A percentile compares a stretch with the other conserved stretches of the same genome.
These are phyloP conservation scores for Aspergillus cristatus DNA, from an alignment of 495 filamentous ascomycete genomes.

Conservation along the genomic window DNA sequence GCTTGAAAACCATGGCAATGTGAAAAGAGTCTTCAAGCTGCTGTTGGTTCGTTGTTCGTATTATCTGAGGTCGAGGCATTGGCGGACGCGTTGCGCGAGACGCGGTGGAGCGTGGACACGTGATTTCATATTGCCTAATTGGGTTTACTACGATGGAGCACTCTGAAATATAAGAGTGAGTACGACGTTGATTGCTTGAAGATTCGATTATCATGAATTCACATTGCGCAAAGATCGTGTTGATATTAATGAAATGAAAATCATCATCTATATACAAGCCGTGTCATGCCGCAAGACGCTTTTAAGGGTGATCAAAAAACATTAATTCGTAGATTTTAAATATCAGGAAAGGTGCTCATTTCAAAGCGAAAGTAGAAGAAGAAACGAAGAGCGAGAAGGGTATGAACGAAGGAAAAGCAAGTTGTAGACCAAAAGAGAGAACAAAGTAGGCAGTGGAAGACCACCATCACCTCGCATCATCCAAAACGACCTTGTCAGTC, in stretches of 20 bases:
- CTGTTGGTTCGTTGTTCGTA: neutral
- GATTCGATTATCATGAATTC: too few relatives aligned
- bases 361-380: neutral
- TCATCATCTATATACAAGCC: too few relatives aligned
- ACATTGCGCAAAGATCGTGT: too few relatives aligned
- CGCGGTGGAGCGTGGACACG: neutral
- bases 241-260: too few relatives aligned
- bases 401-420: neutral
- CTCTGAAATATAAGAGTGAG: too few relatives aligned
- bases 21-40: neutral
- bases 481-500: constrained; percentile 21
- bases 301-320: too few relatives aligned
- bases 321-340: too few relatives aligned
- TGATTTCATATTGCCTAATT: neutral
- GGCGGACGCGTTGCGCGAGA: neutral
- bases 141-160: too few relatives aligned
- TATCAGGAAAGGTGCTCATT: neutral
- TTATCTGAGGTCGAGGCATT: neutral
- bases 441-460: neutral
- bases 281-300: too few relatives aligned
- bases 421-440: neutral
- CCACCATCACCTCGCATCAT: constrained; percentile 6
- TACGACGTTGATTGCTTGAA: too few relatives aligned
- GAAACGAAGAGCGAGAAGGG: too few relatives aligned
- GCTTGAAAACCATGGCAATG: constrained; percentile 38